Conservation (phyloP, 2,329 filamentous ascomycete species). For the Monosporascus sp. region DNA sequence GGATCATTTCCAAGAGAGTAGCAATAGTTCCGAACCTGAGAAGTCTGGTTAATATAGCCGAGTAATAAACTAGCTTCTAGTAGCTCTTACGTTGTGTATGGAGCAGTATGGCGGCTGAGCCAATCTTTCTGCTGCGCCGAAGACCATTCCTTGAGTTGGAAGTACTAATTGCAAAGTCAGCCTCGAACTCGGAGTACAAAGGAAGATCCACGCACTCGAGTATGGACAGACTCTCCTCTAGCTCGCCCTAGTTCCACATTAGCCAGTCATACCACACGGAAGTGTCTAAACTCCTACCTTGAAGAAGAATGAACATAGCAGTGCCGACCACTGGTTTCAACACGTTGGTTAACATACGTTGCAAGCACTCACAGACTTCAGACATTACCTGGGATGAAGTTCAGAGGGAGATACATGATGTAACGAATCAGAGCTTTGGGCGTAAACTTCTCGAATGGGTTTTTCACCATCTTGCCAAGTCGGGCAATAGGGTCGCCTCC, state of each 20-base stretch:
- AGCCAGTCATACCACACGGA: constrained; percentile 1
- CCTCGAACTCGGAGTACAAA: constrained; percentile 24
- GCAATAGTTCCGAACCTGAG: constrained; percentile 68
- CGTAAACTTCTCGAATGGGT: constrained; percentile 51
- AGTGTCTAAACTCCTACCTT: constrained; percentile 42
- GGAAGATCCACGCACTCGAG: constrained; percentile 39
- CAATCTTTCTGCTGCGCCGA: constrained; percentile 59
- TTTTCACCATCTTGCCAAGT: constrained; percentile 54
- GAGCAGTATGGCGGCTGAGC: constrained; percentile 63
- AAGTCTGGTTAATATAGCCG: constrained; percentile 1
- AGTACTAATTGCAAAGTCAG: constrained; percentile 63
- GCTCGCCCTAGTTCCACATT: constrained; percentile 34
- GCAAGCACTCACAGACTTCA: not conserved
- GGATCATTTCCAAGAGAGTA: constrained; percentile 78
- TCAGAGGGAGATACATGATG: constrained; percentile 81
- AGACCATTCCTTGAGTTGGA: constrained; percentile 84
- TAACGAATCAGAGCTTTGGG: constrained; percentile 67
- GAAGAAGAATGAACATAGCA: constrained; percentile 69
- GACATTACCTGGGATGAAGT: constrained; percentile 68
- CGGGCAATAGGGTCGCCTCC: constrained; percentile 52
- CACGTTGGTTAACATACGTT: not conserved
- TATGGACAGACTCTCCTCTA: constrained; percentile 46
- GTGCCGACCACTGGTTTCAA: constrained; percentile 66
- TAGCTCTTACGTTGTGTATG: constrained; percentile 70
- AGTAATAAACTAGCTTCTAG: constrained; percentile 6